These are phyloP conservation scores for Vigna angularis DNA, from an alignment of 306 rosid genomes.

Conservation along the genomic window DNA sequence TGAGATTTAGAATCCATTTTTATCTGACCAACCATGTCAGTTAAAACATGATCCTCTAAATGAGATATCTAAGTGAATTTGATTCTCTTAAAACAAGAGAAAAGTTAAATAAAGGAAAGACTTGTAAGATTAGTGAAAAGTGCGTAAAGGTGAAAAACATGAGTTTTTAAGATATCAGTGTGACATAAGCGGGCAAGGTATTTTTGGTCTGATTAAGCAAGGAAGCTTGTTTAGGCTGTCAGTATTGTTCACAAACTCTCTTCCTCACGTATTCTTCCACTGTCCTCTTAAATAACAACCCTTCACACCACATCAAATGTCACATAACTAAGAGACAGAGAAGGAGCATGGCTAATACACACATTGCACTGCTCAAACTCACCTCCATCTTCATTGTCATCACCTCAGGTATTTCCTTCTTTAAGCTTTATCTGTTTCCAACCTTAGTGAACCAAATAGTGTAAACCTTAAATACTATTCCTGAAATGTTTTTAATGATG, in stretches of 20 bases:
- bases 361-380: conserved; percentile 36
- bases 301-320: conserved; percentile 30
- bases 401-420: conserved; percentile 46
- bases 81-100: neutral
- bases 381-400: conserved; percentile 46
- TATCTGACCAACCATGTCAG: neutral
- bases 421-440: neutral
- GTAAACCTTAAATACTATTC: neutral
- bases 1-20: conserved; percentile 9
- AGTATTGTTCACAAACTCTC: conserved; percentile 38
- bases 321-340: conserved; percentile 30
- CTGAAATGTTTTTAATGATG: neutral
- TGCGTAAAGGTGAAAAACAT: neutral
- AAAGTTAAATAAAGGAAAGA: neutral
- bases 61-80: neutral
- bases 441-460: neutral
- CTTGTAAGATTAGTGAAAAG: conserved; percentile 25
- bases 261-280: conserved; percentile 53
- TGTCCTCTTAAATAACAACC: conserved; percentile 31
- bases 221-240: conserved; percentile 47
- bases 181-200: conserved; percentile 42
- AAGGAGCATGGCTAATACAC: conserved; percentile 39
- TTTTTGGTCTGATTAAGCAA: conserved; percentile 38
- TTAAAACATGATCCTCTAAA: neutral
- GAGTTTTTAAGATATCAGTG: conserved; percentile 32